Conservation (phyloP, 176 grass and related monocot genomes). For the Lolium rigidum region DNA sequence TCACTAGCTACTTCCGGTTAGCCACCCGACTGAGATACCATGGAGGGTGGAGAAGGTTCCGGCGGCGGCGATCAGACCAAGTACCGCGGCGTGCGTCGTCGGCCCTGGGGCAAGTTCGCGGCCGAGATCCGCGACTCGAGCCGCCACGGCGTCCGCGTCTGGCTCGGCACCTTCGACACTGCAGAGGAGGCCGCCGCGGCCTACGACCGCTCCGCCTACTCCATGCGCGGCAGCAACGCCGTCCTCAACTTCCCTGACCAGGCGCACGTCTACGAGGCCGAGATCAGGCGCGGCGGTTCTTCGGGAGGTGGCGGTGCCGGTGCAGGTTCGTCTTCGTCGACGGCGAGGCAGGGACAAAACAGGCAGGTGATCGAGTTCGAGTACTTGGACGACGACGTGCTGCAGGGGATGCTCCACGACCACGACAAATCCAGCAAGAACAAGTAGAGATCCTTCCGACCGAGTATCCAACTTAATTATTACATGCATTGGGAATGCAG, state of each 20-base stretch:
- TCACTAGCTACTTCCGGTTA: too few species aligned
- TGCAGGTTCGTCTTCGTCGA: slow-evolving; percentile 19
- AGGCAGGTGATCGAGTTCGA: slow-evolving; percentile 59
- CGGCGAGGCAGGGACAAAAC: neutral
- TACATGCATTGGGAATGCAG: neutral
- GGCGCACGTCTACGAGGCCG: slow-evolving; percentile 25
- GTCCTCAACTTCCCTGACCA: slow-evolving; percentile 85
- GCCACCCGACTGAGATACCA: neutral
- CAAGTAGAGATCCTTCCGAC: neutral
- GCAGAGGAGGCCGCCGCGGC: slow-evolving; percentile 91
- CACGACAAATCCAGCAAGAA: neutral
- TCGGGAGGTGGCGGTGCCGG: neutral
- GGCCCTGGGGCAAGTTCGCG: slow-evolving; percentile 80
- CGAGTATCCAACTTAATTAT: neutral
- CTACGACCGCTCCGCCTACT: slow-evolving; percentile 75
- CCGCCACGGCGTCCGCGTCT: slow-evolving; percentile 79
- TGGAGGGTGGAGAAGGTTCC: slow-evolving; percentile 11
- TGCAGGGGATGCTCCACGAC: slow-evolving; percentile 59
- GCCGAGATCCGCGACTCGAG: slow-evolving; percentile 88
- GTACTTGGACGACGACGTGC: slow-evolving; percentile 57
- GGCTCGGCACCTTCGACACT: slow-evolving; percentile 98
- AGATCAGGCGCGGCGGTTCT: neutral
- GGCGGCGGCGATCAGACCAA: slow-evolving; percentile 49
- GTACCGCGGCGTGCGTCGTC: slow-evolving; percentile 76
- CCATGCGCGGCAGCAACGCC: slow-evolving; percentile 72